Evolutionary conservation across 345 rosid genomes (phyloP), one percentile per base, ranked within the genome.

Genomic region (Euclidium syriacum): DNA sequence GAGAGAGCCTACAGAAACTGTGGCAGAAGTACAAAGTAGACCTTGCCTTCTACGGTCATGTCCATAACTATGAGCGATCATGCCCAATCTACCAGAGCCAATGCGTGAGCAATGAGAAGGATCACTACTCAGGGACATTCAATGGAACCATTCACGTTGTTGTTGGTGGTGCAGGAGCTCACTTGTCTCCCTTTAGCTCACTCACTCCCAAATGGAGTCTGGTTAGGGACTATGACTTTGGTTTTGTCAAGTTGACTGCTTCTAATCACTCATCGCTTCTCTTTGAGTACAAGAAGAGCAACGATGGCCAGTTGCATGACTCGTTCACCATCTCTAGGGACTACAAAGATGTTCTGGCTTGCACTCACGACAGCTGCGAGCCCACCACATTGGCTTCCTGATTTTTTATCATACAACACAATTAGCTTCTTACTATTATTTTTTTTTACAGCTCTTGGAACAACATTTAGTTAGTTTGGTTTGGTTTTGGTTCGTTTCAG

Each of bases 1-100:
- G 94, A 73, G 89, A 89, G 10, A 78, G 81, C 72, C 38, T 89
- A 71, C 96, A 89, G 73, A 84, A 67, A 68, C 84, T 88, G 15
- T 88, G 94, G 96, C 91, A 86, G 75, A 89, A 84, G 65, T 83
- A 89, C 79, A 86, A 79, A 72, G 96, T 89, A 8, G 95, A 86
- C 76, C 74, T 86, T 25, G 91, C 91, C 39, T 86, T 83, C 67
- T 89, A 52, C 9, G 96, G 96, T 23, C 91, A 89, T 53, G 79
- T 89, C 58, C 96, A 89, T 51, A 89, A 89, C 81, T 89, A 89
- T 27, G 95, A 84, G 74, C 74, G 95, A 59, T 77, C 88, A 9
- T 89, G 96, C 64, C 95, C 89, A 20, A 59, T 89, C 32, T 86
- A 89, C 68, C 77, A 92, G 98, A 87, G 81, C 44, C 83, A 62